phyloP scores from a whole-genome alignment of 2,329 filamentous ascomycete genomes.

The Arthroderma sp. region DNA sequence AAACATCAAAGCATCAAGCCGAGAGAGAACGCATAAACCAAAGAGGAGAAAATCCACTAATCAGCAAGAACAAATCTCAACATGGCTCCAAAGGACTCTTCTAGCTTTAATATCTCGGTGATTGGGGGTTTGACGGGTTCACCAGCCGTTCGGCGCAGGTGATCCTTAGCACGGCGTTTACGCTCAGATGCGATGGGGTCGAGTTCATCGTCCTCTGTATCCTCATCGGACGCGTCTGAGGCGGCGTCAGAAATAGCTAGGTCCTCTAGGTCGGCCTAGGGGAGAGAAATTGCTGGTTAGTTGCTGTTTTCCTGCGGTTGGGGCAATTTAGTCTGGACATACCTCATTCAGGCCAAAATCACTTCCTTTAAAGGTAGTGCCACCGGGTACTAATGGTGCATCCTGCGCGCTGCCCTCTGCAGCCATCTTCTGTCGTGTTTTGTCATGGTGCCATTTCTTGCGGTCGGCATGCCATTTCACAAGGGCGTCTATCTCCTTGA shows the following conservation, averaged over 20 bases:
- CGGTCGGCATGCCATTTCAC: constrained; percentile 89
- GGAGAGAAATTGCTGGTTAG: neutral
- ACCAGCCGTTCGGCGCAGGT: constrained; percentile 61
- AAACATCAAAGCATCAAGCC: neutral
- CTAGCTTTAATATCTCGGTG: constrained; percentile 66
- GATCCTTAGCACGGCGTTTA: constrained; percentile 62
- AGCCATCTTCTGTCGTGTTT: constrained; percentile 98
- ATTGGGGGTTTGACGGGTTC: constrained; percentile 72
- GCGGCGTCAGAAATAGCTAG: constrained; percentile 65
- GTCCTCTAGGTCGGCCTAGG: constrained; percentile 62
- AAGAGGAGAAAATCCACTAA: constrained; percentile 27
- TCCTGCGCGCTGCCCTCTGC: constrained; percentile 47
- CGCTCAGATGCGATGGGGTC: constrained; percentile 84
- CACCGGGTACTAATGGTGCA: constrained; percentile 32
- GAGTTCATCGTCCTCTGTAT: constrained; percentile 62
- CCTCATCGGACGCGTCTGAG: constrained; percentile 49
- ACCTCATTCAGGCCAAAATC: constrained; percentile 86
- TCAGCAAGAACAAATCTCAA: constrained; percentile 67
- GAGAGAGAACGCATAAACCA: neutral
- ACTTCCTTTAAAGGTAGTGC: constrained; percentile 53
- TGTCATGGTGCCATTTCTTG: constrained; percentile 97
- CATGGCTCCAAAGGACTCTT: constrained; percentile 69
- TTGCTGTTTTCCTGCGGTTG: no score
- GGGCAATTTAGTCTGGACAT: constrained; percentile 11
- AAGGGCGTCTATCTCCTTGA: constrained; percentile 68